Conservation (phyloP, 2,329 filamentous ascomycete genomes). For the Elsinoe perseae region DNA sequence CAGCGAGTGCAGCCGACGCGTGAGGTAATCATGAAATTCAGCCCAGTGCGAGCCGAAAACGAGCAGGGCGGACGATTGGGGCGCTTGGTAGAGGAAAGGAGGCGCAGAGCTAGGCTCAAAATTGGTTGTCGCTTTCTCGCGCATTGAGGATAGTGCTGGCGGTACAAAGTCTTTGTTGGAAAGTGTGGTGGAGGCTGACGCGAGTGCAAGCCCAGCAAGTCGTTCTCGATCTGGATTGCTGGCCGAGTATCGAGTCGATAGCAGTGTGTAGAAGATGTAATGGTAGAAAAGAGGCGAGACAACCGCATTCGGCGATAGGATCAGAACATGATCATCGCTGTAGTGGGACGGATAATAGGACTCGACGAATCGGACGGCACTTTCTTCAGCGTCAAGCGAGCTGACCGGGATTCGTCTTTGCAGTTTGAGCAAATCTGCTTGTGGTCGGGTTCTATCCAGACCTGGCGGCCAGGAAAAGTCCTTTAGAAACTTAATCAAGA, state of each 20-base stretch:
- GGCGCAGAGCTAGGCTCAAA: conserved; percentile 33
- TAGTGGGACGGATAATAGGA: conserved; percentile 72
- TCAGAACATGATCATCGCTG: conserved; percentile 63
- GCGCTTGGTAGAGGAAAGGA: conserved; percentile 77
- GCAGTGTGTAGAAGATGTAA: conserved; percentile 68
- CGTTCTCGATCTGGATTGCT: conserved; percentile 39
- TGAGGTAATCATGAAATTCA: conserved; percentile 74
- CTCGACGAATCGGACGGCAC: conserved; percentile 69
- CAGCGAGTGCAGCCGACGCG: conserved; percentile 46
- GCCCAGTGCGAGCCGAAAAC: conserved; percentile 81
- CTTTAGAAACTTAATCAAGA: conserved; percentile 55
- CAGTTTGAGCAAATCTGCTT: conserved; percentile 51
- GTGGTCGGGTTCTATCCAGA: conserved; percentile 37
- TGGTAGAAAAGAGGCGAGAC: conserved; percentile 76
- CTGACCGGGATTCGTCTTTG: conserved; percentile 62
- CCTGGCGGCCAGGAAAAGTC: conserved; percentile 61
- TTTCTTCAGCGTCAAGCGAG: conserved; percentile 57
- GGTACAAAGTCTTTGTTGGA: conserved; percentile 52
- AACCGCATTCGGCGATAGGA: conserved; percentile 75
- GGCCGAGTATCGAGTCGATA: conserved; percentile 69
- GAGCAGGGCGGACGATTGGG: conserved; percentile 72
- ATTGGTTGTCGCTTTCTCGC: conserved; percentile 19
- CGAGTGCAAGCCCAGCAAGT: conserved; percentile 72
- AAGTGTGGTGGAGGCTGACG: conserved; percentile 58
- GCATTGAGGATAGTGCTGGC: conserved; percentile 37